Evolutionary conservation across 2,329 filamentous ascomycete species (phyloP), one percentile per base, ranked within the genome.

Genomic region (Coleophoma crateriformis): DNA sequence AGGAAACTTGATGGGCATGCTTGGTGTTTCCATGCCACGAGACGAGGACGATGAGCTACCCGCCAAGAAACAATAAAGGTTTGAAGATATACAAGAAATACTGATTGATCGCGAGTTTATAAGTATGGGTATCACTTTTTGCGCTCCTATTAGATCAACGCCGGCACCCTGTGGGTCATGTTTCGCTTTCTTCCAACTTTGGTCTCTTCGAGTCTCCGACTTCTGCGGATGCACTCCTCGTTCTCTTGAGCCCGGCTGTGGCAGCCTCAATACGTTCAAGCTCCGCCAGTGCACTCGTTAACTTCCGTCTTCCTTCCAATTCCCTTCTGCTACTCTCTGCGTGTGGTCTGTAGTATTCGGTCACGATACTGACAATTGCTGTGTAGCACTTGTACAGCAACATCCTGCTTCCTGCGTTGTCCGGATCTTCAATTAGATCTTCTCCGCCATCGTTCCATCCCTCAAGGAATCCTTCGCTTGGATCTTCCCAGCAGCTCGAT

Each of bases 1-100:
- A 2, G 84, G 91, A 1, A 97, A 96, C 64, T 72, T 99, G 52
- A 77, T 99, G 61, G 85, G 84, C 7, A 79, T 95, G 70, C 87
- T 97, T 85, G 90, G 90, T 0, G 74, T 96, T 56, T 77, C 81
- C 38, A 73, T 96, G 51, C 92, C 92, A 0, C 77, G 87, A 52
- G 90, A 95, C 61, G 89, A 92, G 52, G 83, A 79, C 22, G 77
- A 81, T 37, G 15, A 15, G 5, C 43, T 35, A 35, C 22, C 43
- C 47, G 15, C 39, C 33, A 43, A 42, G 12, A 51, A 49, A 46
- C 52, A 47, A 45, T 45, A 35, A 33, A 45, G 19, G 27, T 27
- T 27, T 27, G 27, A 27, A 27, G 27, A 27, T 10, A 27, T 33
- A 45, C 27, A 17, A 33, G 20, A 32, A 42, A 49, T 43, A 22